Evolutionary conservation across 192 early-diverging fungal species (phyloP), one percentile per base, ranked within the genome.

Genomic region (Phlyctochytrium arcticum): DNA sequence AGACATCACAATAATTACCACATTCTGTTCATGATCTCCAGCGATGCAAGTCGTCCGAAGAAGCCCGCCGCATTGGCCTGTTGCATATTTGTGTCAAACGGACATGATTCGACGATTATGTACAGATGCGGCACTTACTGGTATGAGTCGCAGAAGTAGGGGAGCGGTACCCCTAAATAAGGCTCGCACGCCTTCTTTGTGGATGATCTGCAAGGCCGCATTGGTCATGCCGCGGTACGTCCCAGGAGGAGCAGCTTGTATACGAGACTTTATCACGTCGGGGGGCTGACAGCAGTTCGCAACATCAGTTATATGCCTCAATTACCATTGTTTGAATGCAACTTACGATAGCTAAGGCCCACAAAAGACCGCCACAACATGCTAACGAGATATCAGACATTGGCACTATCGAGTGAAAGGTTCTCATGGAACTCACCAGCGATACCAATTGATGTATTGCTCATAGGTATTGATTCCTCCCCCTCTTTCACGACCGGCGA

Each of bases 371-470:
- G 39, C 71, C 19, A 44, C 69, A 67, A 71, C 90, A 90, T 27
- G 89, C 90, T 53, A 85, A 81, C 95, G 93, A 98, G 90, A 92
- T 96, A n/a, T n/a, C n/a, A n/a, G n/a, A n/a, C n/a, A n/a, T n/a
- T n/a, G n/a, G n/a, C n/a, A n/a, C n/a, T n/a, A n/a, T n/a, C n/a
- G n/a, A n/a, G n/a, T n/a, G n/a, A n/a, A n/a, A n/a, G n/a, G n/a
- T n/a, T n/a, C n/a, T n/a, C n/a, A n/a, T n/a, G n/a, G n/a, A n/a
- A n/a, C n/a, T n/a, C n/a, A n/a, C n/a, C n/a, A n/a, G n/a, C n/a
- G n/a, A n/a, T n/a, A n/a, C n/a, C n/a, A n/a, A n/a, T n/a, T n/a
- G n/a, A n/a, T n/a, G n/a, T n/a, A n/a, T n/a, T n/a, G n/a, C n/a
- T n/a, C n/a, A n/a, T n/a, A n/a, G n/a, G n/a, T n/a, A n/a, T n/a